Conservation (phyloP, 2,329 filamentous ascomycete species). For the Alternaria hordeiaustralica region DNA sequence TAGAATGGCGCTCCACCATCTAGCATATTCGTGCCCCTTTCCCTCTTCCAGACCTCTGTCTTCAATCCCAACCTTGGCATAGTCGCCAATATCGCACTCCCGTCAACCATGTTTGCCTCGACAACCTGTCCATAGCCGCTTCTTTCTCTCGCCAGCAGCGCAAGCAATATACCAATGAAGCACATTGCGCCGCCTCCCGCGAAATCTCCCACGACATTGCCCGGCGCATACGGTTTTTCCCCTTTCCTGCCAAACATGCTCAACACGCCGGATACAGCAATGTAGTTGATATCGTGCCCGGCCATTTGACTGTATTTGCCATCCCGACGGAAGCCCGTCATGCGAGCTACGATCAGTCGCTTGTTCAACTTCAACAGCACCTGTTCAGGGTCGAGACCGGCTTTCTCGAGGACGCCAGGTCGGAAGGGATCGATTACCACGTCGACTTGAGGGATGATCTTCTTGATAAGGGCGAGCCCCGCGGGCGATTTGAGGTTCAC, state of each 20-base stretch:
- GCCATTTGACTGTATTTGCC: conserved; percentile 88
- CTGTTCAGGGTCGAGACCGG: conserved; percentile 74
- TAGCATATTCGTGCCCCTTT: conserved; percentile 77
- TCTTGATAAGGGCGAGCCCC: conserved; percentile 71
- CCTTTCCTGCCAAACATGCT: conserved; percentile 74
- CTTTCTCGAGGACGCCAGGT: conserved; percentile 85
- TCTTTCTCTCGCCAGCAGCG: conserved; percentile 69
- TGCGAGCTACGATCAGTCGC: conserved; percentile 78
- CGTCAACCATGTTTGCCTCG: conserved; percentile 97
- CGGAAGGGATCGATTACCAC: conserved; percentile 93
- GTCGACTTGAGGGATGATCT: conserved; percentile 70
- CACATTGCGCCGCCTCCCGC: conserved; percentile 85
- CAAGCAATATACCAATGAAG: conserved; percentile 82
- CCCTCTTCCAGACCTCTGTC: conserved; percentile 65
- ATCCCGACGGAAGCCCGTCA: conserved; percentile 89
- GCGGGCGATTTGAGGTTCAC: conserved; percentile 75
- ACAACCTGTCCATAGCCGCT: conserved; percentile 83
- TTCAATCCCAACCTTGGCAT: conserved; percentile 75
- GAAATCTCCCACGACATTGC: conserved; percentile 88
- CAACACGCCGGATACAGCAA: conserved; percentile 83
- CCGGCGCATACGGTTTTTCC: conserved; percentile 77
- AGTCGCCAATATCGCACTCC: conserved; percentile 76
- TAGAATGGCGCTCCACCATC: conserved; percentile 91
- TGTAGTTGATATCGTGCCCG: conserved; percentile 95
- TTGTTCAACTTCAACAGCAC: conserved; percentile 73